Evolutionary conservation across 1,139 yeast genomes (phyloP).

Genomic region (Protomyces lactucae-debilis): DNA sequence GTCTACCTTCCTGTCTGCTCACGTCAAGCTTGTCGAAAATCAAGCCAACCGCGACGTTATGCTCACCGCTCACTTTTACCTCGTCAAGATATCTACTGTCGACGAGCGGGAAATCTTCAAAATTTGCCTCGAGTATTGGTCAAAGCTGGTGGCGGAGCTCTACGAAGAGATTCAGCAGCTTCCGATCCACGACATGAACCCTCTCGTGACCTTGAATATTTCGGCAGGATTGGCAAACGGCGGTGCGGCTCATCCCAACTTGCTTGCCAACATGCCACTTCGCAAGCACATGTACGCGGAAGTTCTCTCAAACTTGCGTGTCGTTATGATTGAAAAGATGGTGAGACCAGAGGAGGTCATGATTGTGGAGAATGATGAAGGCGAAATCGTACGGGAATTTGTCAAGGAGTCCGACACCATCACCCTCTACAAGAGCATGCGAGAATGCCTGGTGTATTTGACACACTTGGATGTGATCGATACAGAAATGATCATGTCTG

Average conservation of each 20-base stretch:
- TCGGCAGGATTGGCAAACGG: slow-evolving; percentile 49
- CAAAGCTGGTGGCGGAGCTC: slow-evolving; percentile 69
- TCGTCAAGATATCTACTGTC: slow-evolving; percentile 78
- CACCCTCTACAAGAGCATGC: slow-evolving; percentile 87
- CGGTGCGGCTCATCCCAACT: slow-evolving; percentile 83
- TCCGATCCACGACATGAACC: slow-evolving; percentile 67
- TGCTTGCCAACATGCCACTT: slow-evolving; percentile 68
- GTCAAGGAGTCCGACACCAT: slow-evolving; percentile 96
- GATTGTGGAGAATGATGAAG: slow-evolving; percentile 96
- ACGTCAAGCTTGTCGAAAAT: slow-evolving; percentile 67
- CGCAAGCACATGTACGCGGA: slow-evolving; percentile 78
- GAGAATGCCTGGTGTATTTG: slow-evolving; percentile 89
- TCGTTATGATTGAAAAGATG: slow-evolving; percentile 93
- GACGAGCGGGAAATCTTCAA: slow-evolving; percentile 95
- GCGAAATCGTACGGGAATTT: slow-evolving; percentile 96
- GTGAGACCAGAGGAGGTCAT: slow-evolving; percentile 90
- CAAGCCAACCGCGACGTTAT: slow-evolving; percentile 58
- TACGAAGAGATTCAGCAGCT: slow-evolving; percentile 79
- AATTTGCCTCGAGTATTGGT: slow-evolving; percentile 93
- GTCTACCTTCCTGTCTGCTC: slow-evolving; percentile 75
- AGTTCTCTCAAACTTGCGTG: slow-evolving; percentile 72
- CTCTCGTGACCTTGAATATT: slow-evolving; percentile 61
- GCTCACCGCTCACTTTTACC: slow-evolving; percentile 68
- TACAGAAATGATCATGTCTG: slow-evolving; percentile 89
- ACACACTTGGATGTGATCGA: slow-evolving; percentile 94